Conservation (phyloP, 2,329 filamentous ascomycete genomes). For the Raffaelea deltoideospora region DNA sequence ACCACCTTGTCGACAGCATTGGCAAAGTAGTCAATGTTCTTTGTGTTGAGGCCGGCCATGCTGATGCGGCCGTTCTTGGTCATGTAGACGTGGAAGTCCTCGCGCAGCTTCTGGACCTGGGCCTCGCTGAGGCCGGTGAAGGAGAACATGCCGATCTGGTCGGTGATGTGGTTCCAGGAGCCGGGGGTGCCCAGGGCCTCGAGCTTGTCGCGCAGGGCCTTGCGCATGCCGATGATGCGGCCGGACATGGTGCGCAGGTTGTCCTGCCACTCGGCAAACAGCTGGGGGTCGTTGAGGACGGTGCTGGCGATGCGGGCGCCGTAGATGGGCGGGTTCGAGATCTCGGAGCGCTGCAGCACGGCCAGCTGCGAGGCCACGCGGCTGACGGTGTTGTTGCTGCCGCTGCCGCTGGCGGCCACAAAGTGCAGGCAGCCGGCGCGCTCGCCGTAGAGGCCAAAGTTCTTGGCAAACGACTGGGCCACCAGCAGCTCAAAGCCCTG, state of each 20-base stretch:
- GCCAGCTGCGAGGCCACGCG: slow-evolving; percentile 78
- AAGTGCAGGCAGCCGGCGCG: slow-evolving; percentile 94
- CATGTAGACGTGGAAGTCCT: slow-evolving; percentile 69
- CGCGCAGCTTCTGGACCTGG: slow-evolving; percentile 56
- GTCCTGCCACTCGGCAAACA: slow-evolving; percentile 86
- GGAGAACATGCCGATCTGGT: slow-evolving; percentile 99
- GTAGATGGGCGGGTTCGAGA: slow-evolving; percentile 91
- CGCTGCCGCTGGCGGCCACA: slow-evolving; percentile 56
- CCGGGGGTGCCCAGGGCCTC: slow-evolving; percentile 78
- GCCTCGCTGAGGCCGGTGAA: slow-evolving; percentile 68
- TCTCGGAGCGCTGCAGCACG: slow-evolving; percentile 91
- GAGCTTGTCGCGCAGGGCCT: slow-evolving; percentile 59
- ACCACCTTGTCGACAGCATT: slow-evolving; percentile 80
- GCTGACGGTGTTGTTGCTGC: slow-evolving; percentile 40
- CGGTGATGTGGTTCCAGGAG: slow-evolving; percentile 91
- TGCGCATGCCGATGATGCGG: slow-evolving; percentile 85
- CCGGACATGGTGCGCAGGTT: slow-evolving; percentile 90
- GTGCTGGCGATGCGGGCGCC: slow-evolving; percentile 77
- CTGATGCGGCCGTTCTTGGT: slow-evolving; percentile 97
- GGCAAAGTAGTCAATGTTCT: slow-evolving; percentile 88
- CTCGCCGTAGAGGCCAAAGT: slow-evolving; percentile 94
- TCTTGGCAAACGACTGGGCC: slow-evolving; percentile 93
- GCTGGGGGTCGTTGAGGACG: slow-evolving; percentile 64
- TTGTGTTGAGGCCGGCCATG: slow-evolving; percentile 92
- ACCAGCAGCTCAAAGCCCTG: slow-evolving; percentile 81